These are phyloP conservation scores for Umbelopsis sp. DNA, from an alignment of 192 early-diverging fungal genomes.

Conservation along the genomic window DNA sequence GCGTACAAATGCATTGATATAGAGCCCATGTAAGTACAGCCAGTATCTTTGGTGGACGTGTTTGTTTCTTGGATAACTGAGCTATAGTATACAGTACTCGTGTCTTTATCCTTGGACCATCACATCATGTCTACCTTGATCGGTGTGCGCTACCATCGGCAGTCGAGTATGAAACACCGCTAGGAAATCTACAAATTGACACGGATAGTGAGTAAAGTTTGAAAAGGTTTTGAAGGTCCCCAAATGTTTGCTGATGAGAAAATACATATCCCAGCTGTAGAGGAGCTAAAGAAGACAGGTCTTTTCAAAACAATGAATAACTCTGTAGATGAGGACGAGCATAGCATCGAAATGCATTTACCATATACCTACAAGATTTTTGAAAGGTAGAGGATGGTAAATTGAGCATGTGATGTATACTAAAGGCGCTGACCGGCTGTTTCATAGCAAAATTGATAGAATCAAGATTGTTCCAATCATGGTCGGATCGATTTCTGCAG, in stretches of 20 bases:
- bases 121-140: constrained; percentile 84
- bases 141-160: constrained; percentile 80
- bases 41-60: too few relatives aligned
- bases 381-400: constrained; percentile 47
- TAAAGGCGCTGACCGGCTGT: background rate
- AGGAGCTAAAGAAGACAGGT: constrained; percentile 63
- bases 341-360: constrained; percentile 97
- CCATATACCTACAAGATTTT: constrained; percentile 88
- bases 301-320: constrained; percentile 69
- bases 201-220: constrained; percentile 45
- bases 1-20: constrained; percentile 79
- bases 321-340: constrained; percentile 86
- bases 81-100: constrained; percentile 53
- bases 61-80: background rate
- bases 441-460: constrained; percentile 46
- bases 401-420: background rate
- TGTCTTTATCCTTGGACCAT: constrained; percentile 92
- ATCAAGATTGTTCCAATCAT: constrained; percentile 88
- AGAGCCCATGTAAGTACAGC: constrained; percentile 48
- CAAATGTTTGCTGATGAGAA: too few relatives aligned
- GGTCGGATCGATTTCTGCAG: constrained; percentile 71
- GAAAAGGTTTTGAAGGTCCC: background rate
- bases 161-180: constrained; percentile 78
- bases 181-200: constrained; percentile 83
- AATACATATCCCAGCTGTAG: constrained; percentile 47